Evolutionary conservation across 345 rosid species (phyloP).

Genomic region (Aegle marmelos): DNA sequence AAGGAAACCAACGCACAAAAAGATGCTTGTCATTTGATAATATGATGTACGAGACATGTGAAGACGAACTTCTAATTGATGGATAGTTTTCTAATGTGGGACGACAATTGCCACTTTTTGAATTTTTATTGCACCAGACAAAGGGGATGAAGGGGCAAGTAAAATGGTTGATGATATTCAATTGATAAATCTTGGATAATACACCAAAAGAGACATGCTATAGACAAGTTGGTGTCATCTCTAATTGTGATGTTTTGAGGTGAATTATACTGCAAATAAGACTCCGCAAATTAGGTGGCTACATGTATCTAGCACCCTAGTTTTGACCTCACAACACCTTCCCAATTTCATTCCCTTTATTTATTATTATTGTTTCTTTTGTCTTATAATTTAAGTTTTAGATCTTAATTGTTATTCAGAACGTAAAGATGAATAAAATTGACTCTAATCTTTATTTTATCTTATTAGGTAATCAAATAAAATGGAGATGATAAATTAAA

Average conservation of each 20-base stretch:
- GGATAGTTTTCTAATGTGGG: neutral
- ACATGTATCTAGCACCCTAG: constrained; percentile 3
- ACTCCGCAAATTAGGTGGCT: constrained; percentile 9
- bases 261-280: neutral
- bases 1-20: too few relatives aligned
- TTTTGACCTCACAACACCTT: constrained; percentile 9
- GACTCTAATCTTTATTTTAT: neutral
- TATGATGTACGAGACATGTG: neutral
- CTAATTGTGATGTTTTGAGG: neutral
- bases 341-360: neutral
- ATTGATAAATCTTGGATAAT: neutral
- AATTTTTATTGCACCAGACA: neutral
- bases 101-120: neutral
- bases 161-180: neutral
- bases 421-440: neutral
- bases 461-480: neutral
- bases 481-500: neutral
- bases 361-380: neutral
- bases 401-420: neutral
- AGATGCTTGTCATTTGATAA: neutral
- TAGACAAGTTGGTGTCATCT: constrained; percentile 23
- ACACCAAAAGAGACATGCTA: constrained; percentile 1
- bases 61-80: neutral
- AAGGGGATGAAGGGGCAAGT: neutral
- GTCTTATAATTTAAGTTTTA: neutral